phyloP scores from a whole-genome alignment of 108 stramenopile species.

The Stephanodiscus minutulus region DNA sequence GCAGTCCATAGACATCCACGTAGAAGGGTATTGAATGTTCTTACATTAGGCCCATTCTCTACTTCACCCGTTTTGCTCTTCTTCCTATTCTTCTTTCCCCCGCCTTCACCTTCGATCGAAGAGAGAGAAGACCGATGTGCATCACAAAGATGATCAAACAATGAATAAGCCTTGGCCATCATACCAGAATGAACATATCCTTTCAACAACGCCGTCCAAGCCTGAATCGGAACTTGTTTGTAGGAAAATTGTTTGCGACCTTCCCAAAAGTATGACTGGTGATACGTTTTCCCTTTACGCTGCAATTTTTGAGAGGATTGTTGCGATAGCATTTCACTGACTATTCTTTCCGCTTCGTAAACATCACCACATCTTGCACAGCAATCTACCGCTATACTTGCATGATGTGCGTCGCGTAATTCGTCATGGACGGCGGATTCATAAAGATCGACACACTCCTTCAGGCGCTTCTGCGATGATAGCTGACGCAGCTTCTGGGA shows the following conservation, averaged over 20 bases:
- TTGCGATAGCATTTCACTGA: conserved; percentile 28
- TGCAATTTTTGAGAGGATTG: not conserved
- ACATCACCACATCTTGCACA: conserved; percentile 79
- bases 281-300: not conserved
- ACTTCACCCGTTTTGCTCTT: conserved; percentile 22
- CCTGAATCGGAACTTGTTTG: conserved; percentile 53
- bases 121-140: conserved; percentile 10
- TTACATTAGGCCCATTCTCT: conserved; percentile 63
- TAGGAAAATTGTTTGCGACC: conserved; percentile 22
- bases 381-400: conserved; percentile 81
- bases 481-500: conserved; percentile 63
- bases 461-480: conserved; percentile 68
- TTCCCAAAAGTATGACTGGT: conserved; percentile 39
- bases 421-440: conserved; percentile 43
- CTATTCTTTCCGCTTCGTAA: conserved; percentile 31
- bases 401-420: conserved; percentile 79
- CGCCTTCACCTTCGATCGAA: not conserved
- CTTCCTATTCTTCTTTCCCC: conserved; percentile 5
- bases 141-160: conserved; percentile 62
- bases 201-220: conserved; percentile 79
- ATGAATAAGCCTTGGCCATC: conserved; percentile 61
- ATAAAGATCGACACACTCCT: conserved; percentile 70
- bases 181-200: conserved; percentile 76
- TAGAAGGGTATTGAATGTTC: conserved; percentile 82
- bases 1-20: conserved; percentile 89